Evolutionary conservation across 345 rosid species (phyloP).

Genomic region (Moricandia moricandioides): DNA sequence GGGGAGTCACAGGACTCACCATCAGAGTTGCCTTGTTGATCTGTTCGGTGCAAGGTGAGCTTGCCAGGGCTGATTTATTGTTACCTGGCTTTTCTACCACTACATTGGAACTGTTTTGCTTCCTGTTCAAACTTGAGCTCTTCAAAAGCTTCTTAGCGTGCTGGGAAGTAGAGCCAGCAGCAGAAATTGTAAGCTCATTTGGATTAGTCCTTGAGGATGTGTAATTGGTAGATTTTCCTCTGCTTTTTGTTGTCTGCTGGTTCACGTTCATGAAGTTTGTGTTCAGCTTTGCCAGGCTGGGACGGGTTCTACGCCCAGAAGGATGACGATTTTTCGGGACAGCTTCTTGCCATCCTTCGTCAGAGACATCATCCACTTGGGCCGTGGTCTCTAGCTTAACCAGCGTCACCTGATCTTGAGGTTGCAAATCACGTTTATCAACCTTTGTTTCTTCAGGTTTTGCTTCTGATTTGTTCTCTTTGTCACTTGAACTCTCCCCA

Average conservation of each 20-base stretch:
- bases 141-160: slow-evolving; percentile 58
- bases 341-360: slow-evolving; percentile 99
- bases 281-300: slow-evolving; percentile 80
- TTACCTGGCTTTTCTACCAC: slow-evolving; percentile 47
- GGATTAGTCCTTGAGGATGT: slow-evolving; percentile 59
- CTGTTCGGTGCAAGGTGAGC: slow-evolving; percentile 54
- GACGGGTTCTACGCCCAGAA: slow-evolving; percentile 68
- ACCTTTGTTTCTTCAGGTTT: slow-evolving; percentile 48
- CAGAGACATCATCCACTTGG: slow-evolving; percentile 59
- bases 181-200: slow-evolving; percentile 46
- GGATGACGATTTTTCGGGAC: slow-evolving; percentile 82
- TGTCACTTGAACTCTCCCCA: slow-evolving; percentile 66
- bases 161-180: slow-evolving; percentile 45
- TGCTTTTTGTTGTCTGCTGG: slow-evolving; percentile 65
- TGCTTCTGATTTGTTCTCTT: slow-evolving; percentile 68
- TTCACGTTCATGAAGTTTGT: slow-evolving; percentile 74
- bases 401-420: slow-evolving; percentile 40
- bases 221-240: slow-evolving; percentile 58
- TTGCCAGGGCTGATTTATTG: slow-evolving; percentile 51
- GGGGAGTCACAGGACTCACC: slow-evolving; percentile 54
- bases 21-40: slow-evolving; percentile 49
- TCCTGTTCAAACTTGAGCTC: slow-evolving; percentile 77
- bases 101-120: slow-evolving; percentile 40
- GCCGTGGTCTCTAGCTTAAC: slow-evolving; percentile 36
- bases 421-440: slow-evolving; percentile 50